These are phyloP conservation scores for Colletotrichum sidae DNA, from an alignment of 2,329 filamentous ascomycete species.

Conservation along the genomic window DNA sequence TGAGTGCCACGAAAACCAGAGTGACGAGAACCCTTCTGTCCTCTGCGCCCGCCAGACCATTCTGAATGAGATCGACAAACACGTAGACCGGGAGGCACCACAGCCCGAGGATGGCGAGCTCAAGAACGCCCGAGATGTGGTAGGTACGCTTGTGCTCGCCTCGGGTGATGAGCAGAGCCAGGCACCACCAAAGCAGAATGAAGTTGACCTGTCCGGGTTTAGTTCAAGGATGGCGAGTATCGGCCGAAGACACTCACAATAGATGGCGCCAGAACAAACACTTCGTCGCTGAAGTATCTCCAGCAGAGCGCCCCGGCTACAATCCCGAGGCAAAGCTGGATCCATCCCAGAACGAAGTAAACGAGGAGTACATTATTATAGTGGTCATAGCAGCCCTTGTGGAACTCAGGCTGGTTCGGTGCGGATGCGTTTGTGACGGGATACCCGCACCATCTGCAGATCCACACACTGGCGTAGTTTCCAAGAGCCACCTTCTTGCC, in stretches of 20 bases:
- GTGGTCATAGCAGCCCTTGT: slow-evolving; percentile 51
- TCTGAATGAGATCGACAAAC: slow-evolving; percentile 36
- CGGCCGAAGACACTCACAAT: slow-evolving; percentile 45
- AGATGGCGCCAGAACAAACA: slow-evolving; percentile 48
- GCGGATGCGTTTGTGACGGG: slow-evolving; percentile 48
- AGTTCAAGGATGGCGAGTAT: slow-evolving; percentile 8
- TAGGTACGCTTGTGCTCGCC: slow-evolving; percentile 52
- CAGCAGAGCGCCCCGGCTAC: slow-evolving; percentile 52
- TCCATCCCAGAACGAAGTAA: slow-evolving; percentile 52
- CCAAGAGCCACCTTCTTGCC: slow-evolving; percentile 52
- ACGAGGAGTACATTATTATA: slow-evolving; percentile 51
- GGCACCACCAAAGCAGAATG: slow-evolving; percentile 49
- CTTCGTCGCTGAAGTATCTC: slow-evolving; percentile 48
- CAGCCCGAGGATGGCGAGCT: slow-evolving; percentile 49
- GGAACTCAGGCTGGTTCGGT: slow-evolving; percentile 53
- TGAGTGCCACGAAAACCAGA: slow-evolving; percentile 49
- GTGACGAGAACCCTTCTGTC: slow-evolving; percentile 43
- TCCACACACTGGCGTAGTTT: slow-evolving; percentile 48
- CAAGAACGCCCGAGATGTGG: slow-evolving; percentile 50
- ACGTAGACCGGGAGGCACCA: slow-evolving; percentile 44
- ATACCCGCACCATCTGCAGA: slow-evolving; percentile 59
- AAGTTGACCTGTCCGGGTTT: slow-evolving; percentile 48
- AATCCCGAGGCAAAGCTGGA: slow-evolving; percentile 51
- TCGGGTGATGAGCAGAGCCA: slow-evolving; percentile 49
- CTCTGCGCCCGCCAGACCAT: slow-evolving; percentile 4